Base-by-base conservation (phyloP, 2,329 filamentous ascomycete species). In the Hypoxylon sp. region DNA sequence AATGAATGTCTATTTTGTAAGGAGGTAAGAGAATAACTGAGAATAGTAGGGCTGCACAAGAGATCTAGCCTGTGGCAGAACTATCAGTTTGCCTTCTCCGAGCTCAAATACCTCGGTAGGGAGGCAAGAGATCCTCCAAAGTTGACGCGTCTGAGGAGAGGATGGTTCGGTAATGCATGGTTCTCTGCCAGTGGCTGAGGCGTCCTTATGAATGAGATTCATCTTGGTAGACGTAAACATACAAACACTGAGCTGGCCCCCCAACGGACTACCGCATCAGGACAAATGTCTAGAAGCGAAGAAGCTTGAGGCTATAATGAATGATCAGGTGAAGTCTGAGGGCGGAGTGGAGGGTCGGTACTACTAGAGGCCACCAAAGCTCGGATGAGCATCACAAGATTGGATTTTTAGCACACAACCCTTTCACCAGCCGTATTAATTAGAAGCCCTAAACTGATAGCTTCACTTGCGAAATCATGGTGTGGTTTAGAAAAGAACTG, bases 81-180 rank as follows among this genome's bases (percentile, higher is more conserved):
- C 48, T 61, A 61, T 54, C n/a, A 67, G 59, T 54, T 57, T 45
- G 59, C 55, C 56, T 32, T 54, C 29, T 48, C 11, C 16, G 53
- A 46, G 41, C 61, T 61, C 47, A 57, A 58, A 58, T 68, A 65
- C 16, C 39, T 61, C 29, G 27, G 48, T 29, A 50, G 56, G 14
- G 54, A 53, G 48, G 48, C 30, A 9, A 9, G 16, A 27, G 9
- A 34, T 29, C 45, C 8, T 48, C 47, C 27, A 41, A 54, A 6
- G 60, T 66, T 61, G 65, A 68, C 63, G 65, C 52, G 54, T 63
- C 53, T 41, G 63, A 63, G 39, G 58, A 39, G 53, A 21, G 16
- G 50, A 66, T 62, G 61, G 63, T 66, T 68, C 34, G 34, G 8
- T 8, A 9, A 39, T 68, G 65, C 60, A 62, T 68, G 19, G 8